Conservation (phyloP, 1,139 yeast species). For the Candida pseudoviswanathii region DNA sequence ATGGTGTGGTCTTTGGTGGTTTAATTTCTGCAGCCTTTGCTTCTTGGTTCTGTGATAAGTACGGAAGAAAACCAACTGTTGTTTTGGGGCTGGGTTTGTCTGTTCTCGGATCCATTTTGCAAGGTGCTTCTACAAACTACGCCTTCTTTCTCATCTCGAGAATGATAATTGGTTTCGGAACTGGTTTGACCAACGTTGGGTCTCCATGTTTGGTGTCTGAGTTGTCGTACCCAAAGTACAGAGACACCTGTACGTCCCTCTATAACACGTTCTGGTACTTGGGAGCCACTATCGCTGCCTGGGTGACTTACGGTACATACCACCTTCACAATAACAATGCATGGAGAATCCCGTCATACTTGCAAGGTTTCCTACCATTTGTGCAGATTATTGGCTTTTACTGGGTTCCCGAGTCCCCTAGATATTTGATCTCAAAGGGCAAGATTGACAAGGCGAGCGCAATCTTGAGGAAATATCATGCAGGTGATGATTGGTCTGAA, state of each 20-base stretch:
- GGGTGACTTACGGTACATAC: slow-evolving; percentile 53
- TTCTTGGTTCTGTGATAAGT: slow-evolving; percentile 26
- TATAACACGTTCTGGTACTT: slow-evolving; percentile 54
- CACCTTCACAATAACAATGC: slow-evolving; percentile 27
- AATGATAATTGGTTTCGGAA: slow-evolving; percentile 46
- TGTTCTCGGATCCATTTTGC: slow-evolving; percentile 42
- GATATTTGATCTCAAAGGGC: slow-evolving; percentile 42
- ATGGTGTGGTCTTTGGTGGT: slow-evolving; percentile 31
- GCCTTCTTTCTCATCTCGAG: slow-evolving; percentile 43
- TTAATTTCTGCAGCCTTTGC: slow-evolving; percentile 23
- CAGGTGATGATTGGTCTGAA: slow-evolving; percentile 34
- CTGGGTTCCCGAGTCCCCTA: slow-evolving; percentile 51
- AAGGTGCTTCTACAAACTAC: slow-evolving; percentile 41
- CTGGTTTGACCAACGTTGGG: slow-evolving; percentile 35
- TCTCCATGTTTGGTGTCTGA: slow-evolving; percentile 46
- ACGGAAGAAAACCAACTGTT: slow-evolving; percentile 38
- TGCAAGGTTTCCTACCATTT: slow-evolving; percentile 43
- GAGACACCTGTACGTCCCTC: slow-evolving; percentile 47
- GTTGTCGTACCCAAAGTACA: slow-evolving; percentile 48
- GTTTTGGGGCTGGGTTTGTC: slow-evolving; percentile 27
- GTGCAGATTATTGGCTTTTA: slow-evolving; percentile 27
- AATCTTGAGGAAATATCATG: slow-evolving; percentile 45
- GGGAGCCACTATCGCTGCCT: slow-evolving; percentile 58
- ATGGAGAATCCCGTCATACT: slow-evolving; percentile 51
- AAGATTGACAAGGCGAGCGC: slow-evolving; percentile 38